A percentile compares a stretch with the other conserved stretches of the same genome.
Conservation (phyloP, 768 basidiomycete genomes). For the Suillus subluteus region DNA sequence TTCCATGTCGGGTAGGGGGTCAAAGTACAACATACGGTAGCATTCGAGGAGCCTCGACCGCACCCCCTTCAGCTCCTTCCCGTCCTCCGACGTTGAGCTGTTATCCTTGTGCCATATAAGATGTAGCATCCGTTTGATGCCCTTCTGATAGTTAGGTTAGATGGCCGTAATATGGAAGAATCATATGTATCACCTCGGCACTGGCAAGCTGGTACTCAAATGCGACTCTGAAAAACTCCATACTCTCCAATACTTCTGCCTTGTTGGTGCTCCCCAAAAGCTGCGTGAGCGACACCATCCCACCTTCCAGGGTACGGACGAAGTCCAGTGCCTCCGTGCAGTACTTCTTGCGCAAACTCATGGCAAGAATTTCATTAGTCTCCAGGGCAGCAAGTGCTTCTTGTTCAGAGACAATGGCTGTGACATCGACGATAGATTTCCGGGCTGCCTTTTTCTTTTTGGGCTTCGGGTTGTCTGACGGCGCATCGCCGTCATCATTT, state of each 20-base stretch:
- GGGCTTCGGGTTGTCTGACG: constrained; percentile 41
- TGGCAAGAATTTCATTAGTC: constrained; percentile 62
- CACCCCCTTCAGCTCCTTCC: constrained; percentile 84
- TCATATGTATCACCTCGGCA: constrained; percentile 60
- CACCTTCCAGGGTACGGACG: constrained; percentile 67
- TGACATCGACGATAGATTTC: constrained; percentile 74
- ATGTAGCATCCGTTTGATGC: constrained; percentile 96
- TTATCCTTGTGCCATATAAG: constrained; percentile 98
- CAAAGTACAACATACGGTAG: constrained; percentile 88
- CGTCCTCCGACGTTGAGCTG: constrained; percentile 73
- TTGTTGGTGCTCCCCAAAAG: constrained; percentile 88
- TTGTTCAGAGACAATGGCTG: constrained; percentile 69
- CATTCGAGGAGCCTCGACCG: constrained; percentile 86
- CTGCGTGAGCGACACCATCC: constrained; percentile 73
- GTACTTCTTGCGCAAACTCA: constrained; percentile 82
- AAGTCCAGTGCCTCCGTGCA: constrained; percentile 85
- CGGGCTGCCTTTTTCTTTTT: constrained; percentile 56
- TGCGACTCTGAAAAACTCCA: constrained; percentile 87
- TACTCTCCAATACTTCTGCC: constrained; percentile 79
- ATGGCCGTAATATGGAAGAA: neutral
- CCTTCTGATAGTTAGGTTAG: constrained; percentile 50
- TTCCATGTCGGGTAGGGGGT: constrained; percentile 70
- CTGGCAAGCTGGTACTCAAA: constrained; percentile 80
- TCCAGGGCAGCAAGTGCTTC: constrained; percentile 71
- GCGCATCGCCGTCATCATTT: constrained; percentile 43